Percentiles rank a stretch among this genome's conserved stretches.
phyloP scores from a whole-genome alignment of 2,329 filamentous ascomycete species.

The Monosporascus sp. region DNA sequence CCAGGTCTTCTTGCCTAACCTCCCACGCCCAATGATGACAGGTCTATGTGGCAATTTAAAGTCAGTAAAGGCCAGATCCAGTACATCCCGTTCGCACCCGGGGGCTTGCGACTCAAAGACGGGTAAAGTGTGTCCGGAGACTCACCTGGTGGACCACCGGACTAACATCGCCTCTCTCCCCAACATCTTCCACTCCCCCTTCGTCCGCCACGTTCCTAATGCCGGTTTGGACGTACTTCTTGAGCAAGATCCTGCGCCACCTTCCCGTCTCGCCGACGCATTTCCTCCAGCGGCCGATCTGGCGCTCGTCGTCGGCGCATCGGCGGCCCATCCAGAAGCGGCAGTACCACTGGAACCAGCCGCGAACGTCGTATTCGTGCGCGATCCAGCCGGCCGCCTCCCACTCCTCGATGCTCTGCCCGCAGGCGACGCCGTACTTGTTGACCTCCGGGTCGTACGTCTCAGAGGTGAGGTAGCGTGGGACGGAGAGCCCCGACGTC shows the following conservation, averaged over 20 bases:
- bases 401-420: constrained; percentile 50
- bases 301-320: constrained; percentile 46
- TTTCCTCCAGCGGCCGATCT: constrained; percentile 45
- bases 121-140: too few relatives aligned
- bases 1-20: constrained; percentile 42
- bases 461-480: constrained; percentile 32
- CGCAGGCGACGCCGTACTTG: constrained; percentile 46
- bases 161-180: constrained; percentile 37
- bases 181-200: constrained; percentile 36
- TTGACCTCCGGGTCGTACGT: constrained; percentile 43
- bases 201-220: constrained; percentile 37
- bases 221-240: constrained; percentile 42
- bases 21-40: constrained; percentile 52
- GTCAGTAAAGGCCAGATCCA: too few relatives aligned
- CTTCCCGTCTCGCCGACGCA: constrained; percentile 47
- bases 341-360: constrained; percentile 54
- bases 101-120: too few relatives aligned
- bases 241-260: constrained; percentile 45
- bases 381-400: constrained; percentile 49
- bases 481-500: constrained; percentile 33
- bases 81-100: too few relatives aligned
- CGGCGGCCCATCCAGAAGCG: constrained; percentile 45
- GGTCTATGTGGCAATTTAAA: constrained; percentile 22
- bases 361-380: constrained; percentile 46
- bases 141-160: constrained; percentile 44